These are phyloP conservation scores for Neocallimastix lanati DNA, from an alignment of 192 early-diverging fungal species.

Conservation along the genomic window DNA sequence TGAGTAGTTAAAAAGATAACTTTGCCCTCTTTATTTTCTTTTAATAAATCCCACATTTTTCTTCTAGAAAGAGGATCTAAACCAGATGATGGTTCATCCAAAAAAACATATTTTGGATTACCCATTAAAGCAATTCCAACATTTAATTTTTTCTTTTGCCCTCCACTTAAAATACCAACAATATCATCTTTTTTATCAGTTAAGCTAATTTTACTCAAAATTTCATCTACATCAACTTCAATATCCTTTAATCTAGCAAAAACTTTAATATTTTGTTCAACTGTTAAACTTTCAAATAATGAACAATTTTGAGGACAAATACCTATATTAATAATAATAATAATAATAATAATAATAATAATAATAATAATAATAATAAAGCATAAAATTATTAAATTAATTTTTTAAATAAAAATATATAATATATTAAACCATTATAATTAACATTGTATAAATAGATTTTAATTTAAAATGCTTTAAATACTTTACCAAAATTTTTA, in stretches of 20 bases:
- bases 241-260: neutral
- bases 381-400: too few relatives aligned
- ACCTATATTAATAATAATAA: too few relatives aligned
- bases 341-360: too few relatives aligned
- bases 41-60: neutral
- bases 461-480: too few relatives aligned
- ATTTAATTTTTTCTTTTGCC: neutral
- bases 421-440: too few relatives aligned
- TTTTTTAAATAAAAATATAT: too few relatives aligned
- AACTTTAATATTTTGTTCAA: neutral
- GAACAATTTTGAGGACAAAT: neutral
- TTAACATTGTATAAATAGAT: too few relatives aligned
- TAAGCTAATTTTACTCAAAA: neutral
- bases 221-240: neutral
- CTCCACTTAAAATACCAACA: neutral
- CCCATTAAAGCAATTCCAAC: neutral
- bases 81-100: neutral
- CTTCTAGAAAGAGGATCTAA: neutral
- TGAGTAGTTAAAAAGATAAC: neutral
- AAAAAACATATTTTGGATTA: neutral
- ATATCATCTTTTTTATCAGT: neutral
- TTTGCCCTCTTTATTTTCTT: neutral
- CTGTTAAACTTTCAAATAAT: neutral
- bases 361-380: too few relatives aligned
- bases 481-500: neutral